phyloP scores from a whole-genome alignment of 306 rosid species.

The Quercus glauca region DNA sequence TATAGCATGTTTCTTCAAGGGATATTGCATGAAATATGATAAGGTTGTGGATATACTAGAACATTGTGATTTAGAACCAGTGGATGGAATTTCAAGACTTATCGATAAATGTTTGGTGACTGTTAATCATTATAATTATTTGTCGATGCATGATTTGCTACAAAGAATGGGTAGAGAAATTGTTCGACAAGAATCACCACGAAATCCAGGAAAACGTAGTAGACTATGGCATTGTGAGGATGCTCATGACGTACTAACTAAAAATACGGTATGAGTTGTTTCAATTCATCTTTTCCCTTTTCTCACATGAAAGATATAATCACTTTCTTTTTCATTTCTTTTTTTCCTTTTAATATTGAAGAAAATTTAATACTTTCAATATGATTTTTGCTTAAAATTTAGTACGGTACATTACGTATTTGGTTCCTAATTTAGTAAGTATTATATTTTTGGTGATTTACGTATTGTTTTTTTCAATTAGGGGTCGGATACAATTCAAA shows the following conservation, averaged over 20 bases:
- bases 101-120: neutral
- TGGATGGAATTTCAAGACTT: neutral
- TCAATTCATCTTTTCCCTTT: neutral
- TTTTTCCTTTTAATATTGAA: too few relatives aligned
- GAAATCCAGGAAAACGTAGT: conserved; percentile 10
- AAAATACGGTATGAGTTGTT: neutral
- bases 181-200: conserved; percentile 5
- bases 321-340: too few relatives aligned
- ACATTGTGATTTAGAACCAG: neutral
- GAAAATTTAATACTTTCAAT: too few relatives aligned
- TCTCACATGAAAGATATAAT: too few relatives aligned
- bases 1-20: conserved; percentile 27
- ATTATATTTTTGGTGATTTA: neutral
- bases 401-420: too few relatives aligned
- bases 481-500: neutral
- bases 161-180: conserved; percentile 15
- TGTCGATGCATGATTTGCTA: conserved; percentile 24
- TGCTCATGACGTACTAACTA: neutral
- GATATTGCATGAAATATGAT: neutral
- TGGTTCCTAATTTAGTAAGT: too few relatives aligned
- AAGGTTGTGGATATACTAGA: neutral
- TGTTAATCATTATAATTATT: neutral
- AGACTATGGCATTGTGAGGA: conserved; percentile 20
- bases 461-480: neutral
- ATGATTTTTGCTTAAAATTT: too few relatives aligned